A percentile compares a stretch with the other conserved stretches of the same genome.
phyloP scores from a whole-genome alignment of 345 rosid species.

The Jatropha curcas region DNA sequence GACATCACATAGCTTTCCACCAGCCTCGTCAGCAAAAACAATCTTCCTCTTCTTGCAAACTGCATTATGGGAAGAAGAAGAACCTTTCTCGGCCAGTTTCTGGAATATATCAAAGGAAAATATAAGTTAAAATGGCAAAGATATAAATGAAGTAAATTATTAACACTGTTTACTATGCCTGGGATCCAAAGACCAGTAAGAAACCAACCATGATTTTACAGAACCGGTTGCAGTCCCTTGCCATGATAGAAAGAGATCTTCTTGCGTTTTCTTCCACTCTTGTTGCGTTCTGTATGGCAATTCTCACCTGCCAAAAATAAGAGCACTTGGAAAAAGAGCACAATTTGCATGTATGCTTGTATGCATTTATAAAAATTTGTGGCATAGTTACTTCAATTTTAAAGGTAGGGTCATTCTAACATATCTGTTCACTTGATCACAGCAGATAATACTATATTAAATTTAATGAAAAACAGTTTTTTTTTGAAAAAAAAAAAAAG shows the following conservation, averaged over 20 bases:
- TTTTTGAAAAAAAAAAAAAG: no score
- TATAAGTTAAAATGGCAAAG: slow-evolving; percentile 12
- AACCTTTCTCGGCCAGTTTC: slow-evolving; percentile 46
- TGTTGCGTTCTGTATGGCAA: slow-evolving; percentile 50
- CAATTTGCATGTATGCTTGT: neutral
- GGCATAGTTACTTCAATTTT: neutral
- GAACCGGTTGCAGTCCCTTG: slow-evolving; percentile 75
- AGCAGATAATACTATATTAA: no score
- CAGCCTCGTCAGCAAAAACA: slow-evolving; percentile 84
- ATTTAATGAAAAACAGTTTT: no score
- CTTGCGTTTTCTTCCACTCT: slow-evolving; percentile 62
- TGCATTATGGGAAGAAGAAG: slow-evolving; percentile 30
- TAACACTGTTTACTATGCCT: neutral
- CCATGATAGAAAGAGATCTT: slow-evolving; percentile 64
- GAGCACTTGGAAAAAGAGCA: neutral
- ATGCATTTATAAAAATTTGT: neutral
- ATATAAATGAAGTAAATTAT: neutral
- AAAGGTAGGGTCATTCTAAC: neutral
- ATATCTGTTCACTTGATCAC: neutral
- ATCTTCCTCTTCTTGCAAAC: slow-evolving; percentile 58
- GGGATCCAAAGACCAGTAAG: neutral
- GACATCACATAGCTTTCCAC: slow-evolving; percentile 76
- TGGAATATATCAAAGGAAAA: slow-evolving; percentile 29
- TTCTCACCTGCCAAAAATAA: slow-evolving; percentile 46
- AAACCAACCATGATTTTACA: slow-evolving; percentile 83